Evolutionary conservation across 139 green algal species (phyloP).

Genomic region (Edaphochlamys debaryana): DNA sequence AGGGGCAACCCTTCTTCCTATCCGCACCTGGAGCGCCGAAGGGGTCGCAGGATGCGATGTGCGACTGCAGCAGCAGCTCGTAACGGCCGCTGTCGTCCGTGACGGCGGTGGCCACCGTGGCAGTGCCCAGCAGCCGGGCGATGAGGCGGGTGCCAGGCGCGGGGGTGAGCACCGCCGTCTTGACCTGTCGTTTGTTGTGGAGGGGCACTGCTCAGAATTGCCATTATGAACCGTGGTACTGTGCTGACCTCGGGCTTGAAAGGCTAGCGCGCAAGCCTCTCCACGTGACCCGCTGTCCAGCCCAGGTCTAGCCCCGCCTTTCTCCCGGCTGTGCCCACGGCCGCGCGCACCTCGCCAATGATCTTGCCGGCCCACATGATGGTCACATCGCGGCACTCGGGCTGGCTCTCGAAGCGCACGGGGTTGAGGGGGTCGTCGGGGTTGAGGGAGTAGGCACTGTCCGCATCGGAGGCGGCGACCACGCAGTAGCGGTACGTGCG

Average conservation of each 20-base stretch:
- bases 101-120: not conserved
- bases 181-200: not conserved
- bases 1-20: no score
- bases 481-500: constrained; percentile 2
- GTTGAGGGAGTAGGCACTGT: not conserved
- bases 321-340: no score
- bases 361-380: not conserved
- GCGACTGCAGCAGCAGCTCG: no score
- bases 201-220: no score
- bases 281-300: no score
- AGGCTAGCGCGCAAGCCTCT: no score
- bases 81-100: not conserved
- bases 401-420: not conserved
- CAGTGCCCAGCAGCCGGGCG: not conserved
- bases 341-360: not conserved
- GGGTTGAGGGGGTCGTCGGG: not conserved
- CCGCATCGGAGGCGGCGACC: not conserved
- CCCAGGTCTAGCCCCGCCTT: no score
- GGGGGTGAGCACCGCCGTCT: not conserved
- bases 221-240: no score
- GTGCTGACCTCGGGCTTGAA: no score
- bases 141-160: not conserved
- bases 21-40: no score
- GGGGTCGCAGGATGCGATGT: no score
- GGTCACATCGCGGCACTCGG: not conserved